Percentiles rank a stretch among this genome's conserved stretches.
phyloP scores from a whole-genome alignment of 768 basidiomycete species.

The Peribolospora kevripleyi region DNA sequence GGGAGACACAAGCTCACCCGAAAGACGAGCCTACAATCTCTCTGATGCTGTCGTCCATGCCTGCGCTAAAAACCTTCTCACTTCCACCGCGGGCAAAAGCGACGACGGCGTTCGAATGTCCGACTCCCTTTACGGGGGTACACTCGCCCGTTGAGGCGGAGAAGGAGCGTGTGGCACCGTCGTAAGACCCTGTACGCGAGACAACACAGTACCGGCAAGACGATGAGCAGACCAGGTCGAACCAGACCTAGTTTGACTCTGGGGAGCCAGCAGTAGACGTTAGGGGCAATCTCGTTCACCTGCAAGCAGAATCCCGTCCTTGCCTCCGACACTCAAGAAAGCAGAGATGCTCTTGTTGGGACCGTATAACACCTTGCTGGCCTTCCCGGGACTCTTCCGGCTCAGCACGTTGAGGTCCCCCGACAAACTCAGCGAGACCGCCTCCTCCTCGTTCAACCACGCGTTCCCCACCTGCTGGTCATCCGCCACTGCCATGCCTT shows the following conservation, averaged over 20 bases:
- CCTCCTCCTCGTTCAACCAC: slow-evolving; percentile 43
- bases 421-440: slow-evolving; percentile 60
- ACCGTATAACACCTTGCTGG: slow-evolving; percentile 35
- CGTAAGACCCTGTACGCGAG: slow-evolving; percentile 37
- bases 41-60: slow-evolving; percentile 54
- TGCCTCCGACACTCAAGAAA: slow-evolving; percentile 4
- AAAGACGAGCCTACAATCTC: slow-evolving; percentile 32
- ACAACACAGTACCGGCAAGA: no score
- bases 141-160: slow-evolving; percentile 28
- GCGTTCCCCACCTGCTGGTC: slow-evolving; percentile 65
- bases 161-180: slow-evolving; percentile 49
- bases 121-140: slow-evolving; percentile 27
- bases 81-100: slow-evolving; percentile 29
- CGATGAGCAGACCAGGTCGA: no score
- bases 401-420: slow-evolving; percentile 69
- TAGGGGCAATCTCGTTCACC: slow-evolving; percentile 31
- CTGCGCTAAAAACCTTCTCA: slow-evolving; percentile 41
- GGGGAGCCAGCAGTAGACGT: no score
- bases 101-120: slow-evolving; percentile 47
- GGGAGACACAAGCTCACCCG: slow-evolving; percentile 29
- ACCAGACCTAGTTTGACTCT: no score
- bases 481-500: slow-evolving; percentile 8
- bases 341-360: background rate
- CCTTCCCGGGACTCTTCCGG: slow-evolving; percentile 36
- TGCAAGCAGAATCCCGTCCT: slow-evolving; percentile 6